Percentiles rank a stretch among this genome's conserved stretches.
These are phyloP conservation scores for Colletotrichum abscissum DNA, from an alignment of 2,329 filamentous ascomycete genomes.

Conservation along the genomic window DNA sequence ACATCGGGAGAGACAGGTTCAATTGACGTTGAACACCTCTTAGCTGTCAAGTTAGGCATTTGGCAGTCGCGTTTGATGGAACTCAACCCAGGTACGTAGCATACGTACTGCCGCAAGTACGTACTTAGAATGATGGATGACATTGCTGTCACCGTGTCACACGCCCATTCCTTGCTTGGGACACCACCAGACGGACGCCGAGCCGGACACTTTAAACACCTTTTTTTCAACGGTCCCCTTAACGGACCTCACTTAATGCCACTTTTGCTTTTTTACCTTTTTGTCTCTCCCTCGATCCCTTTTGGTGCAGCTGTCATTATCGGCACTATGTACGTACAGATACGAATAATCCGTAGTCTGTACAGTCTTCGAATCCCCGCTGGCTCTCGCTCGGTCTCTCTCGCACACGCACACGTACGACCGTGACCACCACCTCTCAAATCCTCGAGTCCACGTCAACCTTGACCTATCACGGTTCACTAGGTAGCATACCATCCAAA, in stretches of 20 bases:
- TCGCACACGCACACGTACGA: neutral
- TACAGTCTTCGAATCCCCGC: neutral
- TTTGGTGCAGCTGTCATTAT: too few species aligned
- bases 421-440: neutral
- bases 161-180: neutral
- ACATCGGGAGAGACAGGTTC: neutral
- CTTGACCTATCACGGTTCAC: neutral
- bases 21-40: too few species aligned
- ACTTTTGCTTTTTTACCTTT: neutral
- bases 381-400: neutral
- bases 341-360: too few species aligned
- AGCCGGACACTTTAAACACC: conserved; percentile 12
- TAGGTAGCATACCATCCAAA: neutral
- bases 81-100: neutral
- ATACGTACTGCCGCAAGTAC: too few species aligned
- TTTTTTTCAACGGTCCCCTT: conserved; percentile 3
- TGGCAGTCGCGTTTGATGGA: neutral
- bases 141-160: neutral
- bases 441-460: too few species aligned
- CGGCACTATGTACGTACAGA: too few species aligned
- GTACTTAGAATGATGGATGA: neutral
- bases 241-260: neutral
- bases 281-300: too few species aligned
- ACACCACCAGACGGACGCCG: conserved; percentile 14
- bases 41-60: neutral